phyloP scores from a whole-genome alignment of 768 basidiomycete species.

The Rhodotorula graminis region DNA sequence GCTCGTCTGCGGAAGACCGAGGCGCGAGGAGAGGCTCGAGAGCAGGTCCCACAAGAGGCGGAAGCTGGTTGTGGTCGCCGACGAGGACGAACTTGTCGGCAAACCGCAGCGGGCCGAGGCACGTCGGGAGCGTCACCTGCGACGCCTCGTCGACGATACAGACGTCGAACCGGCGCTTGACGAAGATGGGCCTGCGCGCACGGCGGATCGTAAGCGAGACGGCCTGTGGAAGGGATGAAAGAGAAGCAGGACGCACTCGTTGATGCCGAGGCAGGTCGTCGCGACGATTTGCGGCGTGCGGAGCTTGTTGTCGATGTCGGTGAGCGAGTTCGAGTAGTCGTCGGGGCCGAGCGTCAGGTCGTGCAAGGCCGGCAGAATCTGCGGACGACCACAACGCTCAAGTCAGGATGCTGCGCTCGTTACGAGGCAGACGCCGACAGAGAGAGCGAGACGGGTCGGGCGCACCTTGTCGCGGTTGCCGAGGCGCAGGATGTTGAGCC shows the following conservation, averaged over 20 bases:
- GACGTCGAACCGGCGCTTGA: slow-evolving; percentile 79
- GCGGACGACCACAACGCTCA: not conserved
- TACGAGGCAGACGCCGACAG: not conserved
- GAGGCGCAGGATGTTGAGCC: slow-evolving; percentile 71
- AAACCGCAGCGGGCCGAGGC: slow-evolving; percentile 83
- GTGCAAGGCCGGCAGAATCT: slow-evolving; percentile 80
- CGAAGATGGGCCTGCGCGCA: slow-evolving; percentile 67
- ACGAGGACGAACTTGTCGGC: slow-evolving; percentile 89
- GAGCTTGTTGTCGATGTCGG: slow-evolving; percentile 73
- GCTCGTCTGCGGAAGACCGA: not conserved
- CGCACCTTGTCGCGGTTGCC: slow-evolving; percentile 83
- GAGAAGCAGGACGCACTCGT: slow-evolving; percentile 70
- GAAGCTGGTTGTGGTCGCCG: slow-evolving; percentile 95
- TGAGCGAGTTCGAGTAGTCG: slow-evolving; percentile 61
- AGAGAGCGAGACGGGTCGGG: no score
- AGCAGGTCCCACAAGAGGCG: slow-evolving; percentile 66
- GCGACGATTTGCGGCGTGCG: slow-evolving; percentile 90
- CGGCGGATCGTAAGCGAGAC: not conserved
- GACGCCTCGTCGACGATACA: slow-evolving; percentile 99
- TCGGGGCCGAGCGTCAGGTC: slow-evolving; percentile 63
- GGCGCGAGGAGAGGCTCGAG: not conserved
- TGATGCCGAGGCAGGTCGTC: slow-evolving; percentile 87
- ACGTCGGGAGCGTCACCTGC: slow-evolving; percentile 92
- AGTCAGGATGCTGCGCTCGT: not conserved
- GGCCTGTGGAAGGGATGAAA: slow-evolving; percentile 12